These are phyloP conservation scores for Macrolepiota albuminosa DNA, from an alignment of 768 basidiomycete genomes.

Conservation along the genomic window DNA sequence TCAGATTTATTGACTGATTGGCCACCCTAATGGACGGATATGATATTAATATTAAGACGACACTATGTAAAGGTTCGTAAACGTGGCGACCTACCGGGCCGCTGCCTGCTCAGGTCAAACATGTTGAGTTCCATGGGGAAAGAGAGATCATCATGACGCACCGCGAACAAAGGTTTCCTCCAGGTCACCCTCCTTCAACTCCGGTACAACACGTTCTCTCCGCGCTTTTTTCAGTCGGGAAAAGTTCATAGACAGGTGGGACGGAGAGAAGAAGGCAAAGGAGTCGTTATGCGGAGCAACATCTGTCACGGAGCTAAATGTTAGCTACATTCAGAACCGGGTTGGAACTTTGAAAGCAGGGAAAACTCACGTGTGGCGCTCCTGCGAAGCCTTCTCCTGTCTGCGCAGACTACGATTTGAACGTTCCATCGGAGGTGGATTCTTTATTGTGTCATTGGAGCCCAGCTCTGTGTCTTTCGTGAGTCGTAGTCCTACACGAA, in stretches of 20 bases:
- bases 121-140: background rate
- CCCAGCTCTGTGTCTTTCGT: slow-evolving; percentile 85
- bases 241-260: slow-evolving; percentile 40
- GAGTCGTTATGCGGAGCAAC: slow-evolving; percentile 31
- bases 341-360: background rate
- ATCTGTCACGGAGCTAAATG: slow-evolving; percentile 26
- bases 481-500: slow-evolving; percentile 57
- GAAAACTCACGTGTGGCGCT: slow-evolving; percentile 22
- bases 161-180: slow-evolving; percentile 87
- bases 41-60: slow-evolving; percentile 21
- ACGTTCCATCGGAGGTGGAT: slow-evolving; percentile 37
- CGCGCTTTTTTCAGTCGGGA: slow-evolving; percentile 71
- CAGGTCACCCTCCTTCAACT: slow-evolving; percentile 74
- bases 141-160: slow-evolving; percentile 22
- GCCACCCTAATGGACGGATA: slow-evolving; percentile 55
- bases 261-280: slow-evolving; percentile 17
- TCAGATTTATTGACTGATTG: slow-evolving; percentile 96
- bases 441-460: slow-evolving; percentile 75
- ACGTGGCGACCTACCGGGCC: slow-evolving; percentile 55
- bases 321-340: slow-evolving; percentile 19
- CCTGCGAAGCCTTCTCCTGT: slow-evolving; percentile 31
- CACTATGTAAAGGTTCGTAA: slow-evolving; percentile 12
- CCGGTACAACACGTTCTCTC: slow-evolving; percentile 56
- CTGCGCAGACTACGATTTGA: slow-evolving; percentile 45
- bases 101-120: slow-evolving; percentile 47